Base-by-base conservation (phyloP, 2,329 filamentous ascomycete genomes). In the Gnomoniopsis sp. region DNA sequence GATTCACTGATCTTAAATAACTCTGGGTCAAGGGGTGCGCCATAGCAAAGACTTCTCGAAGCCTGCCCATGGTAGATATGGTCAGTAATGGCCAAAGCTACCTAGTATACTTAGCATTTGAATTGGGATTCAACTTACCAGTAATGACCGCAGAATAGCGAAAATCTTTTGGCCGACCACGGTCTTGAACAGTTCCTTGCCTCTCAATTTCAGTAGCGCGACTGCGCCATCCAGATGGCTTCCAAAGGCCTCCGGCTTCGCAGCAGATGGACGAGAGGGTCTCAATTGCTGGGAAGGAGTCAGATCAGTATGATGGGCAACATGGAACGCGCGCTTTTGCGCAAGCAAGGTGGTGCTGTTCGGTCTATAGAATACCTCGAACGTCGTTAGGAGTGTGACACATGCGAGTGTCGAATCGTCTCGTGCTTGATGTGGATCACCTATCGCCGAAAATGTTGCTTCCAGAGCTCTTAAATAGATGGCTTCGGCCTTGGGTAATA, bases 401-500 rank as follows among this genome's bases (percentile, higher is more conserved):
- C 57, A 62, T 3, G 60, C 60, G 10, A 62, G 58, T 12, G 60
- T 62, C 54, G 60, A 62, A 12, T 62, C 57, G 17, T 62, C 60
- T 3, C 60, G 38, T 15, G 60, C 58, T 51, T 44, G 43, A n/a
- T n/a, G 36, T 1, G 60, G 52, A 26, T 62, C 60, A 0, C 58
- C 60, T 19, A 62, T 60, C 1, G 60, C 60, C 60, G 43, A 36
- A 17, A 60, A 59, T 0, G 60, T 62, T 1, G 60, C 50, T 43
- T 57, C 60, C 14, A 62, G 60, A 4, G 60, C 60, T 14, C 41
- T 53, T 43, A 57, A 43, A 23, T 62, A 62, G 19, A 56, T 57
- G 7, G 57, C 46, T 43, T 62, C 60, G 15, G 60, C 60, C n/a
- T 43, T 51, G 1, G 58, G 53, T 3, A 62, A 51, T 19, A 62